Evolutionary conservation across 139 green algal genomes (phyloP).

Genomic region (Pseudopediastrum boryanum): DNA sequence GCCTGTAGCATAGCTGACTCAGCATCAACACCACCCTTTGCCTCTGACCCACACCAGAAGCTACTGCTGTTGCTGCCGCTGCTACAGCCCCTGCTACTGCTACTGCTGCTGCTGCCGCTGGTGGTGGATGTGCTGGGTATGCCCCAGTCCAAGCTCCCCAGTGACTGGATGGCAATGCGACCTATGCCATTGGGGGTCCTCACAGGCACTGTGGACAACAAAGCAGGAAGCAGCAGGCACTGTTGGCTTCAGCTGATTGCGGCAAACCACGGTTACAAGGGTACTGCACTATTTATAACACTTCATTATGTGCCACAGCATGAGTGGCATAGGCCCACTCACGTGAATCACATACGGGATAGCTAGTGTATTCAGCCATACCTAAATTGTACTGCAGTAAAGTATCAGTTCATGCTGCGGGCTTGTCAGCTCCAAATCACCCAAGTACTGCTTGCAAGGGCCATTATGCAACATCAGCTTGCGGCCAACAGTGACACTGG

Average conservation of each 20-base stretch:
- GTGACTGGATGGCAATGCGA: slow-evolving; percentile 60
- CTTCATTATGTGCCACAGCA: neutral
- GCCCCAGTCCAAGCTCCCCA: slow-evolving; percentile 51
- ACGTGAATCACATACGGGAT: neutral
- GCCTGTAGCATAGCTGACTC: slow-evolving; percentile 7
- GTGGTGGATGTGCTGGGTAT: neutral
- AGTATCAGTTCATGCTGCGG: no score
- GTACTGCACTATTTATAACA: no score
- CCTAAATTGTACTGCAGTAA: no score
- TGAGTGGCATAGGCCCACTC: neutral
- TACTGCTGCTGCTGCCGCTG: slow-evolving; percentile 6
- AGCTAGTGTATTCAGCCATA: no score
- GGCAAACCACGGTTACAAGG: no score
- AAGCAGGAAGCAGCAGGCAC: neutral
- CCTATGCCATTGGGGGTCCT: slow-evolving; percentile 44
- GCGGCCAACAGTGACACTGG: no score
- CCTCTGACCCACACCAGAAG: neutral
- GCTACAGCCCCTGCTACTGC: slow-evolving; percentile 11
- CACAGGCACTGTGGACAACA: neutral
- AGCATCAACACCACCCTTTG: neutral
- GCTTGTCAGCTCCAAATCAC: no score
- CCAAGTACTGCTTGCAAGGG: no score
- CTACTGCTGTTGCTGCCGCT: neutral
- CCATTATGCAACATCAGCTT: no score
- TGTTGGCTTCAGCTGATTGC: neutral